Evolutionary conservation across 176 grass and related monocot species (phyloP).

Genomic region (Oropetium thomaeum): DNA sequence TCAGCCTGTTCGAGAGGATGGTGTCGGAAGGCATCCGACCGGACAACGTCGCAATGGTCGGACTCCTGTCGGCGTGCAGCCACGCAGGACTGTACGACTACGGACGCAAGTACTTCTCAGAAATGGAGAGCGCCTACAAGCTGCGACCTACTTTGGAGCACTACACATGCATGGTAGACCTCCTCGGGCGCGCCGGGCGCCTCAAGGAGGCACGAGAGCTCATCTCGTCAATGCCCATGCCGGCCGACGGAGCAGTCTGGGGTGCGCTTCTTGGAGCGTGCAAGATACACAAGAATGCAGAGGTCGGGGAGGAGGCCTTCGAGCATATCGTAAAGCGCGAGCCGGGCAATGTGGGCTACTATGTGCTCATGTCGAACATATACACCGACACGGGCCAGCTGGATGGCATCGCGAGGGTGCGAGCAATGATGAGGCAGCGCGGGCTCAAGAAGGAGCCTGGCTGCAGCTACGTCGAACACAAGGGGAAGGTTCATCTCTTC

Average conservation of each 20-base stretch:
- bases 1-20: slow-evolving; percentile 57
- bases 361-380: slow-evolving; percentile 71
- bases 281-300: slow-evolving; percentile 68
- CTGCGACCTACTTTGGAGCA: slow-evolving; percentile 40
- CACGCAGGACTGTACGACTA: slow-evolving; percentile 56
- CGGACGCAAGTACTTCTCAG: slow-evolving; percentile 51
- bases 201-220: slow-evolving; percentile 53
- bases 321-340: slow-evolving; percentile 47
- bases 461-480: slow-evolving; percentile 59
- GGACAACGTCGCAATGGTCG: slow-evolving; percentile 48
- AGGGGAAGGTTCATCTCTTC: slow-evolving; percentile 61
- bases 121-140: slow-evolving; percentile 38
- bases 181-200: slow-evolving; percentile 55
- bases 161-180: slow-evolving; percentile 75
- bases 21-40: slow-evolving; percentile 37
- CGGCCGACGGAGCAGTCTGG: slow-evolving; percentile 57
- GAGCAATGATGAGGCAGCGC: slow-evolving; percentile 50
- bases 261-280: slow-evolving; percentile 72
- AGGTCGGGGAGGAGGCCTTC: slow-evolving; percentile 50
- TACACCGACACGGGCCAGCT: slow-evolving; percentile 42
- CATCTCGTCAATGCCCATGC: slow-evolving; percentile 53
- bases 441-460: slow-evolving; percentile 76
- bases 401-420: slow-evolving; percentile 43
- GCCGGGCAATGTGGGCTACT: slow-evolving; percentile 59
- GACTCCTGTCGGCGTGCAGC: slow-evolving; percentile 61